Percentiles rank a stretch among this genome's conserved stretches.
Conservation (phyloP, 1,284 basidiomycete genomes). For the Ustilago nuda region DNA sequence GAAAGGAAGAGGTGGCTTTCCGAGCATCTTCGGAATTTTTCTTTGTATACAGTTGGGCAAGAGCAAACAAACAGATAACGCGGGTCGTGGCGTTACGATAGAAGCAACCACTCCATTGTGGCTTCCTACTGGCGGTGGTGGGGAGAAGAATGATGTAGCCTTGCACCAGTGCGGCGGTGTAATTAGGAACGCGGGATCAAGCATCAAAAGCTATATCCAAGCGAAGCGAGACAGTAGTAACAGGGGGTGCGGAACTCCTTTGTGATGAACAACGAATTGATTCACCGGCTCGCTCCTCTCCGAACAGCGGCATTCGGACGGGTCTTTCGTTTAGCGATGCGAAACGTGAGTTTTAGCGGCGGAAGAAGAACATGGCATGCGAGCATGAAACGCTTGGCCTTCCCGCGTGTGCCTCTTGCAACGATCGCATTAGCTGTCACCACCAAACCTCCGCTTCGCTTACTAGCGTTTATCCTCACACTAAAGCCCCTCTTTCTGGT, state of each 20-base stretch:
- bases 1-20: background rate
- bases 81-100: background rate
- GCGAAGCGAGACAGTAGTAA: background rate
- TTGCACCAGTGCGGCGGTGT: background rate
- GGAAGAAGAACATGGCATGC: background rate
- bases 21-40: background rate
- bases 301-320: background rate
- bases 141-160: constrained; percentile 2
- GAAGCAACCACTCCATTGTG: background rate
- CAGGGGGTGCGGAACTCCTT: background rate
- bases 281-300: background rate
- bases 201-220: background rate
- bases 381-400: constrained; percentile 11
- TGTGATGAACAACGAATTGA: background rate
- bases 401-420: background rate
- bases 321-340: background rate
- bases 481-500: background rate
- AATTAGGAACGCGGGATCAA: background rate
- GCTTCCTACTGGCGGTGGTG: background rate
- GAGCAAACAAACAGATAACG: background rate
- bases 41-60: background rate
- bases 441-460: background rate
- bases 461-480: background rate
- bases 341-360: background rate
- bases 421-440: background rate